Conservation (phyloP, 2,329 filamentous ascomycete species). For the Phyllosticta ampelicida region DNA sequence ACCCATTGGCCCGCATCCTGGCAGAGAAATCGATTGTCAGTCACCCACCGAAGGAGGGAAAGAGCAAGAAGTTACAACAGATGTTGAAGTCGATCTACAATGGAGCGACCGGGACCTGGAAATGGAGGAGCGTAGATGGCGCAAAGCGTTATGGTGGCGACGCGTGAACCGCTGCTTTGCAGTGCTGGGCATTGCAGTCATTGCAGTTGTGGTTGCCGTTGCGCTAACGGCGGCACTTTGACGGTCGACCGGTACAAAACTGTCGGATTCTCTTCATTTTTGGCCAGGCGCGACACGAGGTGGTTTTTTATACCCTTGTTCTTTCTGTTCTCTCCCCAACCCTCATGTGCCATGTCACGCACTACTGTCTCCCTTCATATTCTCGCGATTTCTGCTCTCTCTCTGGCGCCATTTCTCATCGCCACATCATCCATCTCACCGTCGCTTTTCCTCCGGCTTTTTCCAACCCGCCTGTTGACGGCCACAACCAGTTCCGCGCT, state of each 20-base stretch:
- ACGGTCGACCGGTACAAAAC: not conserved
- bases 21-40: not conserved
- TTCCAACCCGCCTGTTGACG: not conserved
- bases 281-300: not conserved
- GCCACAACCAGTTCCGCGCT: not conserved
- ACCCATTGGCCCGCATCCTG: conserved; percentile 1
- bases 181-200: not conserved
- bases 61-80: not conserved
- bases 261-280: not conserved
- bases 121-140: conserved; percentile 1
- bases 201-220: conserved; percentile 2
- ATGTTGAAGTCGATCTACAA: conserved; percentile 1
- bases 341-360: not conserved
- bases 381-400: not conserved
- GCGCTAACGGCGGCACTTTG: not conserved
- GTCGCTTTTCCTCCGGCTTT: not conserved
- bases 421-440: not conserved
- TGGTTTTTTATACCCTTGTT: not conserved
- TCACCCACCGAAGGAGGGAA: not conserved
- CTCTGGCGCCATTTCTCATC: not conserved
- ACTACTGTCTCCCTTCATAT: not conserved
- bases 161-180: conserved; percentile 4
- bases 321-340: not conserved
- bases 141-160: conserved; percentile 7
- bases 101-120: conserved; percentile 6